These are phyloP conservation scores for Kwoniella shandongensis DNA, from an alignment of 768 basidiomycete species.

Conservation along the genomic window DNA sequence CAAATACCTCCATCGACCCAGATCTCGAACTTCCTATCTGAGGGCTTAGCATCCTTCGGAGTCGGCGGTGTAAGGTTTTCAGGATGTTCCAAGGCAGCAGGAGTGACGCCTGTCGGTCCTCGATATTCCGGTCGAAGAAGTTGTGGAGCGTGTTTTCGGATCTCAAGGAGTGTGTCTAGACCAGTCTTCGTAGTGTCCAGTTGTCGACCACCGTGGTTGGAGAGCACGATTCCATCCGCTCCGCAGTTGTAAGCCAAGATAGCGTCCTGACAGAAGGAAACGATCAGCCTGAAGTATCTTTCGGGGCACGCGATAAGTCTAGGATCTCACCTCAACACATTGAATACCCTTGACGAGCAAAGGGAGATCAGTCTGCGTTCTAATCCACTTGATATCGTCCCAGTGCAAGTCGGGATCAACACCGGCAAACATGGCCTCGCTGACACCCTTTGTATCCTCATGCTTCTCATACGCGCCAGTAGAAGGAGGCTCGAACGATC, in stretches of 20 bases:
- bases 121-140: slow-evolving; percentile 37
- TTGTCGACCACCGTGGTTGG: slow-evolving; percentile 63
- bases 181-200: slow-evolving; percentile 42
- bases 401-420: slow-evolving; percentile 54
- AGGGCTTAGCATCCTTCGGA: background rate
- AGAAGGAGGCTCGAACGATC: slow-evolving; percentile 41
- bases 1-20: slow-evolving; percentile 44
- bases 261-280: slow-evolving; percentile 62
- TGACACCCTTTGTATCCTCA: slow-evolving; percentile 41
- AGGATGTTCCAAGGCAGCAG: slow-evolving; percentile 7
- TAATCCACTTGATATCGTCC: slow-evolving; percentile 55
- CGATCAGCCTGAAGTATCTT: background rate
- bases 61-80: background rate
- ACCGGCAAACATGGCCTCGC: slow-evolving; percentile 52
- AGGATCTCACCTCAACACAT: slow-evolving; percentile 30
- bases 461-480: slow-evolving; percentile 43
- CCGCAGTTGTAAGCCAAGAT: slow-evolving; percentile 79
- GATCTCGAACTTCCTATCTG: slow-evolving; percentile 30
- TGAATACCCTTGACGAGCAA: slow-evolving; percentile 59
- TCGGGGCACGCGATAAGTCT: no score
- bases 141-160: slow-evolving; percentile 42
- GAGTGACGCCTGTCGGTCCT: slow-evolving; percentile 29
- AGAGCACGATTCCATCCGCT: slow-evolving; percentile 73
- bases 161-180: slow-evolving; percentile 43
- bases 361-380: slow-evolving; percentile 56